phyloP scores from a whole-genome alignment of 495 filamentous ascomycete species.

The Filosporella fistucella region DNA sequence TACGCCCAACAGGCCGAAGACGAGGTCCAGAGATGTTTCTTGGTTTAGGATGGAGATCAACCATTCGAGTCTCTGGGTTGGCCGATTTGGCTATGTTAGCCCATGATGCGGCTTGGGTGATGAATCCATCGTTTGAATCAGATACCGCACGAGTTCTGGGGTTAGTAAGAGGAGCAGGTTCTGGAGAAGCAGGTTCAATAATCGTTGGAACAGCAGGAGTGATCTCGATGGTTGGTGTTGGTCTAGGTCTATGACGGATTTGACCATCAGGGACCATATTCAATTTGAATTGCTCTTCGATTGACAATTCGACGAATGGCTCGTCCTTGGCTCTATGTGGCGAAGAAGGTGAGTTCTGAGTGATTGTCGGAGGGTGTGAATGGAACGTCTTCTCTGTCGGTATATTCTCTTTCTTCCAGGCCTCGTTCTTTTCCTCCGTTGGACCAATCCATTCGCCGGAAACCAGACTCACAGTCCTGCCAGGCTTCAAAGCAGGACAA shows the following conservation, averaged over 20 bases:
- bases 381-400: neutral
- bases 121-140: neutral
- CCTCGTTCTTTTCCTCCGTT: neutral
- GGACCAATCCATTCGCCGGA: neutral
- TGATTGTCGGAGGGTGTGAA: too few species aligned
- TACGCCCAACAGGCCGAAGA: constrained; percentile 1
- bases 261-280: neutral
- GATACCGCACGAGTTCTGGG: neutral
- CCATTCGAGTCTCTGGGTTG: neutral
- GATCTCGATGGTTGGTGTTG: neutral
- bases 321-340: too few species aligned
- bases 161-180: neutral
- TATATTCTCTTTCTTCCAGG: neutral
- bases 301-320: too few species aligned
- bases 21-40: neutral
- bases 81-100: constrained; percentile 14
- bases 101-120: constrained; percentile 11
- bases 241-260: neutral
- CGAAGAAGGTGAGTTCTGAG: too few species aligned
- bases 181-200: neutral
- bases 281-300: neutral
- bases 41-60: constrained; percentile 9
- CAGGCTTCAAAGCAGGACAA: constrained; percentile 2
- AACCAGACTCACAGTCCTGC: neutral
- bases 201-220: neutral